Percentiles rank a stretch among this genome's conserved stretches.
These are phyloP conservation scores for Kodamaea sagamina DNA, from an alignment of 805 yeast species.

Conservation along the genomic window DNA sequence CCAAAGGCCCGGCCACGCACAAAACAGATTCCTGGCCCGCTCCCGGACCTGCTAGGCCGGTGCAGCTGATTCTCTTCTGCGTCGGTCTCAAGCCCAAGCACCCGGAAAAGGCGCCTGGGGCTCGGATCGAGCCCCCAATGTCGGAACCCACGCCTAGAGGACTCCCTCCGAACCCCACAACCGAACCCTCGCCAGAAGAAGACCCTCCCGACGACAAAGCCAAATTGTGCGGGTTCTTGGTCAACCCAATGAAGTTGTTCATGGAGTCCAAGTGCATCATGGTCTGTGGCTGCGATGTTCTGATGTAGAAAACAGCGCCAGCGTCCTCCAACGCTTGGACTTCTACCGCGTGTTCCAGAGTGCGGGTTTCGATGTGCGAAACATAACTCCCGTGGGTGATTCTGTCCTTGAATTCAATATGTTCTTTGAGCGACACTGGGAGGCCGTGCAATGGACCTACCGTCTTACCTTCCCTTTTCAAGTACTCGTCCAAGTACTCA, in stretches of 20 bases:
- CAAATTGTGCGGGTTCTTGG: constrained; percentile 59
- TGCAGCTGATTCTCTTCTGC: constrained; percentile 47
- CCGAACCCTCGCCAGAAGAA: constrained; percentile 71
- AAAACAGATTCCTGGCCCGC: constrained; percentile 66
- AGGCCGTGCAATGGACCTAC: constrained; percentile 68
- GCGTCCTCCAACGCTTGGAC: constrained; percentile 46
- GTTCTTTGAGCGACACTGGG: constrained; percentile 67
- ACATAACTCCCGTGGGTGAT: constrained; percentile 64
- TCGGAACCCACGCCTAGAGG: constrained; percentile 68
- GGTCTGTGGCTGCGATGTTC: constrained; percentile 70
- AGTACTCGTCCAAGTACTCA: constrained; percentile 53
- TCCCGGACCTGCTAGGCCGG: constrained; percentile 55
- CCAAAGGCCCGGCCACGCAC: constrained; percentile 69
- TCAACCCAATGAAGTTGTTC: constrained; percentile 59
- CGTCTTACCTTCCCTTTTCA: constrained; percentile 44
- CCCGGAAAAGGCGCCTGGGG: constrained; percentile 67
- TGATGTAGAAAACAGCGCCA: constrained; percentile 60
- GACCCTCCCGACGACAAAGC: constrained; percentile 69
- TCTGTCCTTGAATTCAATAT: constrained; percentile 53
- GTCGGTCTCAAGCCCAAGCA: constrained; percentile 64
- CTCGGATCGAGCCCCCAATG: constrained; percentile 70
- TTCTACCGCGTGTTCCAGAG: constrained; percentile 48
- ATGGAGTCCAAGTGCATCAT: constrained; percentile 67
- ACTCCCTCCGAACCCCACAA: constrained; percentile 60
- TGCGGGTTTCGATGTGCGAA: constrained; percentile 47